Base-by-base conservation (phyloP, 805 yeast species). In the Ogataea trehalophila region DNA sequence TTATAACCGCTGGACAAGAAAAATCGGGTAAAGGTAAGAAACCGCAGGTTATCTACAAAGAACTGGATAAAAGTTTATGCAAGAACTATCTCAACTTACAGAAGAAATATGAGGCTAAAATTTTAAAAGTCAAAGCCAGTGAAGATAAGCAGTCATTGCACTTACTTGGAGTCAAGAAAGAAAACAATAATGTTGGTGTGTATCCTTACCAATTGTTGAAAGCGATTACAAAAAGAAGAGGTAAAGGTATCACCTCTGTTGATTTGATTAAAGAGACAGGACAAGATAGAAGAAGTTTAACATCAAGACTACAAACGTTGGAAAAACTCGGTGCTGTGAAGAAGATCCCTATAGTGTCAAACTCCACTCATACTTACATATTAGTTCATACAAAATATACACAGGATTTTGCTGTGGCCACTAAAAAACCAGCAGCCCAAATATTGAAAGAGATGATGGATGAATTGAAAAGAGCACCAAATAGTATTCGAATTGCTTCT, bases 281-380 rank as follows among this genome's bases (percentile, higher is more conserved):
- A 8, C 94, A 85, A 63, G 94, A 85, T 56, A 77, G 83, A 16
- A 72, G 92, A 52, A 83, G 90, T 48, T 69, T 84, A 37, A 81
- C 90, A 0, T 71, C 80, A 1, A 71, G 94, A 54, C 68, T 84
- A 44, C 80, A 77, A 55, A 72, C 73, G 39, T 65, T 85, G 17
- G 78, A 73, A 48, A 76, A 71, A 8, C 60, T 71, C 35, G 79
- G 77, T 18, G 63, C 81, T 16, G 74, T 83, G 5, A 65, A 65
- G 20, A 78, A 73, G 44, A 42, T 51, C 34, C 52, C 63, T 5
- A 55, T 74, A 20, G 50, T 72, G 23, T 66, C 66, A 33, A 65
- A 75, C 34, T 76, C 80, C 2, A 78, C 75, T 47, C 77, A 75
- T 39, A 78, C 87, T 7, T 77, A 76, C 49, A 69, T 76, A 35